Base-by-base conservation (phyloP, 2,329 filamentous ascomycete genomes). In the Fonsecaea erecta region DNA sequence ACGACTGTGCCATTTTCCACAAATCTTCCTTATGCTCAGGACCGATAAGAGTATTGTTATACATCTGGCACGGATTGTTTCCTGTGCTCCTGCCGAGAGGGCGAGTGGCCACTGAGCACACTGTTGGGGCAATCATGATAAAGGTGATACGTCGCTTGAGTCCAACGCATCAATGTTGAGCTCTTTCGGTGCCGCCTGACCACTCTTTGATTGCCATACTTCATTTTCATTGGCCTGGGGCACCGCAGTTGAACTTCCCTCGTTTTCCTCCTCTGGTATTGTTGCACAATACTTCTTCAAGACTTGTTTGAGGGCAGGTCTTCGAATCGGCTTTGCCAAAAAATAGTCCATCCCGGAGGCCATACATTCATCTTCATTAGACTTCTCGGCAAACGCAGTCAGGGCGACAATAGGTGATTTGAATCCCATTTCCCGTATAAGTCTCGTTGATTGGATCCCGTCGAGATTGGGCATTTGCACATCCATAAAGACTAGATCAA, bases 401-500 rank as follows among this genome's bases (percentile, higher is more conserved):
- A 97, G 80, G 0, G 93, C 93, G 14, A 97, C 92, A 67, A 97
- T 97, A 0, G 93, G 93, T 1, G 90, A 90, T 11, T 85, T 88
- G 77, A 95, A 97, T 1, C 93, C 93, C 81, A 94, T 90, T 75
- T 92, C 83, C 6, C 93, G 87, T 71, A 97, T 97, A 35, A 96
- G 81, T 9, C 89, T 86, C 0, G 93, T 97, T 53, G 90, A 93
- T 75, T 97, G 90, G 26, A 97, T 80, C 1, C 93, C 93, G 73
- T 97, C 93, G 14, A 97, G 84, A 68, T 95, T 96, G 2, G 93
- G 93, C 93, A 97, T 97, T 78, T 87, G 92, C 7, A 97, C 90
- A 73, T 97, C 93, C 93, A 97, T 97, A 74, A 97, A 95, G 68
- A 97, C 94, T 28, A 97, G 83, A 71, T 96, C 92, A 74, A 94